Evolutionary conservation across 2,329 filamentous ascomycete genomes (phyloP).

Genomic region (Plectosphaerella sp.): DNA sequence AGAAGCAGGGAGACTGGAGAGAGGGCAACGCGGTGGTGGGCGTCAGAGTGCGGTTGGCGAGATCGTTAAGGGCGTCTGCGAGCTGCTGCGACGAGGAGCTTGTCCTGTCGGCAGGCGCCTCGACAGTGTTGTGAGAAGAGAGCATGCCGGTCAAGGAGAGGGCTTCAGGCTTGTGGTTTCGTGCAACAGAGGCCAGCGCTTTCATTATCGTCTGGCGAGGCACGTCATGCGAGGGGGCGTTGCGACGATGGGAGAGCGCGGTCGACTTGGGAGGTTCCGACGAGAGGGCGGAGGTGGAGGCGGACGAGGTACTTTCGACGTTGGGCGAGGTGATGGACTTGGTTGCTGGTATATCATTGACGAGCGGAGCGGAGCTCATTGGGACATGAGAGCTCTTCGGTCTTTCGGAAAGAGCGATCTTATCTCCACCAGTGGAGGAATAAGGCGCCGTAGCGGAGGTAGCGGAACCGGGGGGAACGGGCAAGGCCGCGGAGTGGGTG

Average conservation of each 20-base stretch:
- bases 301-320: background rate
- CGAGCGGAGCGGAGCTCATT: background rate
- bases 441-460: background rate
- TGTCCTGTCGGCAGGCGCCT: slow-evolving; percentile 34
- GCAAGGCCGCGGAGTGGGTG: slow-evolving; percentile 13
- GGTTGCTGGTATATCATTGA: too few species aligned
- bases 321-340: background rate
- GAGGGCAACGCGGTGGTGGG: slow-evolving; percentile 55
- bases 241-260: slow-evolving; percentile 33
- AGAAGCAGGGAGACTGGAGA: slow-evolving; percentile 92
- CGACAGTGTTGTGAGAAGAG: slow-evolving; percentile 33
- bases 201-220: slow-evolving; percentile 81
- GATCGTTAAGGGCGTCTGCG: slow-evolving; percentile 54
- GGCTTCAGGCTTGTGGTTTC: slow-evolving; percentile 57
- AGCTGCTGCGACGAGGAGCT: slow-evolving; percentile 56
- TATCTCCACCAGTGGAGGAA: background rate
- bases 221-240: slow-evolving; percentile 58
- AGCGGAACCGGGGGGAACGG: background rate
- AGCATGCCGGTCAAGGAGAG: slow-evolving; percentile 60
- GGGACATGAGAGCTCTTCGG: background rate
- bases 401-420: background rate
- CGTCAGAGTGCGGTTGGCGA: slow-evolving; percentile 37
- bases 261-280: background rate
- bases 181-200: slow-evolving; percentile 65
- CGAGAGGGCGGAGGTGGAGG: background rate